Base-by-base conservation (phyloP, 257 asterid genomes). In the Fraxinus cuspidata region DNA sequence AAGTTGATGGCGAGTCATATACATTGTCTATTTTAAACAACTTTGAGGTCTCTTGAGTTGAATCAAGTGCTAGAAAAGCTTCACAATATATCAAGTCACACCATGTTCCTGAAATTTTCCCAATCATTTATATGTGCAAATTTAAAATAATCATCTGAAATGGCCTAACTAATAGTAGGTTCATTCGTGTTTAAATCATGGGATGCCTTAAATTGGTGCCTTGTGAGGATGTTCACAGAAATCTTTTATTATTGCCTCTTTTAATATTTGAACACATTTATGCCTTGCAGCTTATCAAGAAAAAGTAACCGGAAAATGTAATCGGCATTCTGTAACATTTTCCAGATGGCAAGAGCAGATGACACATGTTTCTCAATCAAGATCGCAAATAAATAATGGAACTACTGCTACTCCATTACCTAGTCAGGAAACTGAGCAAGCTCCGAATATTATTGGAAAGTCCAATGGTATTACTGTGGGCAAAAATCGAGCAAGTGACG, bases 281-380 rank as follows among this genome's bases (percentile, higher is more conserved):
- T 16, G 38, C 75, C 58, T 56, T 44, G 66, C 79, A 70, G 80
- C 58, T 10, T 16, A 5, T 28, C 58, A 60, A 29, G 74, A 75
- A 63, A 23, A 44, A 58, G 60, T 29, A 75, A 16, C 70, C 38
- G 51, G 44, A 58, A 38, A 75, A 2, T 5, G 2, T 2, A 64
- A 71, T n/a, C 21, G 1, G 49, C 58, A 21, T 64, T 70, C 74
- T 6, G 35, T 19, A 4, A 37, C 28, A 25, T 63, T 71, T 12
- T 42, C 32, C 16, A 44, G 49, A 23, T 42, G 23, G 74, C 74
- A 65, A 47, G 70, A 79, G 60, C 51, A 32, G 42, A 40, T 75
- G 29, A 21, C 32, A 25, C 18, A 25, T 21, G 32, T 10, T 60
- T 12, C 27, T 56, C 64, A 71, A 40, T 40, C 73, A 21, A 80